Conservation (phyloP, 306 rosid genomes). For the Betula pendula region DNA sequence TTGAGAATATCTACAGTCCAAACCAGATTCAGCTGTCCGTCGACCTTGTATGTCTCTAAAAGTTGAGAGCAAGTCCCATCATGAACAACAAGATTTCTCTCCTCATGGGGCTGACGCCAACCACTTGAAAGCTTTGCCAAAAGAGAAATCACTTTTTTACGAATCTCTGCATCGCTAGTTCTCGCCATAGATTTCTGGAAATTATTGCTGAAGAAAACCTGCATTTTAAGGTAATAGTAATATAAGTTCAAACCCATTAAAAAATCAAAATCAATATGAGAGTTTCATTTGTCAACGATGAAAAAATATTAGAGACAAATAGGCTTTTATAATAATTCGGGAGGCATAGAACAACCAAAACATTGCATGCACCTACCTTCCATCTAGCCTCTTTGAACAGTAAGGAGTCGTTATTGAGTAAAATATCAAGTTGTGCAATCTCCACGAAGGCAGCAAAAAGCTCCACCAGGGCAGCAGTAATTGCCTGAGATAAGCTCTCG, state of each 20-base stretch:
- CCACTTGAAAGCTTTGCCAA: slow-evolving; percentile 53
- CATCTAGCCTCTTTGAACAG: slow-evolving; percentile 45
- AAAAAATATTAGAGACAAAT: slow-evolving; percentile 5
- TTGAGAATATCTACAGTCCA: slow-evolving; percentile 49
- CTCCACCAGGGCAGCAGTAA: slow-evolving; percentile 31
- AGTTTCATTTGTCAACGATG: neutral
- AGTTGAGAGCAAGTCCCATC: slow-evolving; percentile 34
- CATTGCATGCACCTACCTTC: slow-evolving; percentile 51
- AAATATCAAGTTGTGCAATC: slow-evolving; percentile 28
- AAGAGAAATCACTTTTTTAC: slow-evolving; percentile 35
- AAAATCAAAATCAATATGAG: no score
- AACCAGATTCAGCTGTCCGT: slow-evolving; percentile 34
- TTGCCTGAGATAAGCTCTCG: slow-evolving; percentile 35
- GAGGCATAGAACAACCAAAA: neutral
- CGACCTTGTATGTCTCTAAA: slow-evolving; percentile 44
- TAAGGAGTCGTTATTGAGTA: slow-evolving; percentile 23
- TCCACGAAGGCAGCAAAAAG: slow-evolving; percentile 28
- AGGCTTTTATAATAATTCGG: no score
- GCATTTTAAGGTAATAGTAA: neutral
- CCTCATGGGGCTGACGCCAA: slow-evolving; percentile 40
- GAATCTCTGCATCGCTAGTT: slow-evolving; percentile 26
- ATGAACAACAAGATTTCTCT: slow-evolving; percentile 21
- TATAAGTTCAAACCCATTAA: neutral
- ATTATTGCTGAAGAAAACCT: slow-evolving; percentile 39
- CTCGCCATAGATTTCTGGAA: slow-evolving; percentile 41